Conservation (phyloP, 2,329 filamentous ascomycete genomes). For the Epichloe gansuensis region DNA sequence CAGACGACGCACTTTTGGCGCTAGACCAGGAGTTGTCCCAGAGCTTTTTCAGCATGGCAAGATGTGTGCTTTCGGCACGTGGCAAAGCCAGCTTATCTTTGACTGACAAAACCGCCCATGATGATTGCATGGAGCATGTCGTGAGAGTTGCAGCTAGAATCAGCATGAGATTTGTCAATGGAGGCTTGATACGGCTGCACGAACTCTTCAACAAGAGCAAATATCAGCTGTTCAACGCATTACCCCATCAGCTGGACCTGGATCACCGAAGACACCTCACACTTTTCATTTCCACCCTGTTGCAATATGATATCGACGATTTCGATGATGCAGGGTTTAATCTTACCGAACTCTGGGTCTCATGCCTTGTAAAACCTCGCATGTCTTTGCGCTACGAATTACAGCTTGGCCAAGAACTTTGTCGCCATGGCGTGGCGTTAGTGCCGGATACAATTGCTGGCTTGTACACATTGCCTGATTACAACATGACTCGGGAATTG, state of each 20-base stretch:
- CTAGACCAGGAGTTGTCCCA: constrained; percentile 36
- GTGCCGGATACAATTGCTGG: constrained; percentile 27
- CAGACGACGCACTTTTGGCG: constrained; percentile 33
- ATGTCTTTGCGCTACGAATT: constrained; percentile 34
- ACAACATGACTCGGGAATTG: constrained; percentile 33
- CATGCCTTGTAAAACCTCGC: constrained; percentile 37
- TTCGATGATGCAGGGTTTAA: constrained; percentile 33
- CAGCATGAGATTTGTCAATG: constrained; percentile 30
- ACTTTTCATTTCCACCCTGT: constrained; percentile 38
- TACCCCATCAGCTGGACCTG: constrained; percentile 26
- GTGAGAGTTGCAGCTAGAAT: constrained; percentile 33
- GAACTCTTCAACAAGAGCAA: constrained; percentile 34
- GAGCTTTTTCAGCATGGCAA: constrained; percentile 35
- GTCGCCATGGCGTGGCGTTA: constrained; percentile 28
- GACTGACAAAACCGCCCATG: constrained; percentile 11
- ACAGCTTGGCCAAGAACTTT: constrained; percentile 33
- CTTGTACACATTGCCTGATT: constrained; percentile 28
- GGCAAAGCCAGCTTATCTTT: constrained; percentile 7
- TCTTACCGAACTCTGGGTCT: constrained; percentile 38
- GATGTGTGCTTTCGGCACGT: constrained; percentile 21
- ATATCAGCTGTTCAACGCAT: constrained; percentile 35
- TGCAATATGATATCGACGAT: constrained; percentile 33
- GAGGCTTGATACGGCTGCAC: constrained; percentile 29
- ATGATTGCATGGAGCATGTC: constrained; percentile 29
- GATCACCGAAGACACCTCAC: constrained; percentile 32